Base-by-base conservation (phyloP, 2,329 filamentous ascomycete species). In the Pseudocercospora musae region DNA sequence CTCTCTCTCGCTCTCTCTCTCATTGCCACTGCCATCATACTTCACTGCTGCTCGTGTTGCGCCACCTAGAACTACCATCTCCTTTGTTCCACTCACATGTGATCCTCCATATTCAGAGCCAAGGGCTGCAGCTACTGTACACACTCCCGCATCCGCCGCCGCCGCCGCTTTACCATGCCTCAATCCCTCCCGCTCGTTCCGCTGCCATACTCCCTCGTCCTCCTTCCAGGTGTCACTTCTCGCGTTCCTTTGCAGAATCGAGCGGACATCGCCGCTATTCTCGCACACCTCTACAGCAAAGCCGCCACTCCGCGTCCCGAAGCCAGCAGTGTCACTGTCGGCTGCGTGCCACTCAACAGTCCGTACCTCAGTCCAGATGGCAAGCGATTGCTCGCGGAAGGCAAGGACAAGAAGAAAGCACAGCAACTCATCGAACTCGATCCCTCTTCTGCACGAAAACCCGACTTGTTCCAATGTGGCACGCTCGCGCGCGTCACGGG, bases 321-420 rank as follows among this genome's bases (percentile, higher is more conserved):
- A 68, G 85, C 87, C 27, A 84, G 83, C 65, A 82, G 87, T 68
- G 87, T 96, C 69, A 88, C 90, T 8, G 88, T 98, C 68, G 92
- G 90, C 58, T 98, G 94, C 76, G 87, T 98, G 59, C 95, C 95
- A 20, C 82, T 97, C 63, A 88, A 83, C 66, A 95, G 91, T 55
- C 88, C 89, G 3, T 84, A 88, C 23, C 82, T 96, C 25, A 88
- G 87, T 62, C 82, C 84, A 27, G 87, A 91, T 72, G 92, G 92
- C 49, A 88, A 93, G 76, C 84, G 87, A 61, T 82, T 96, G 67
- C 84, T 96, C 59, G 85, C 89, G 58, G 83, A 87, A 72, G 85
- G 83, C 42, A 84, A 84, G 23, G 78, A 81, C 44, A 81, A 82
- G 66, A 75, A 75, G 56, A 71, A 68, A 4, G 61, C 62, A 25